Evolutionary conservation across 1,284 basidiomycete species (phyloP), one percentile per base, ranked within the genome.

Genomic region (Leccinum colubrinum): DNA sequence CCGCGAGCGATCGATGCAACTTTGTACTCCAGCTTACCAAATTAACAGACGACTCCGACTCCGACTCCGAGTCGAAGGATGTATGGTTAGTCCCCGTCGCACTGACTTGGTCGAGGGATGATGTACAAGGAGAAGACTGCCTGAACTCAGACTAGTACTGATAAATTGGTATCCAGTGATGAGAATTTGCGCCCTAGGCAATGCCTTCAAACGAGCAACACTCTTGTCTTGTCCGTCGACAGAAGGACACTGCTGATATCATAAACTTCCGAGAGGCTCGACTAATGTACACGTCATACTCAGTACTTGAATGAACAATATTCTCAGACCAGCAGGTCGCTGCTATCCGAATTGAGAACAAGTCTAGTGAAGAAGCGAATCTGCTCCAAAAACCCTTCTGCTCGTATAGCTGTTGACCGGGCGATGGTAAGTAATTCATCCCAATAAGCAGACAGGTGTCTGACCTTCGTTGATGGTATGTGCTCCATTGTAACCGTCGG

Each of bases 1-100:
- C 30, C 30, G 30, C 9, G 30, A 33, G 30, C 3, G 30, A 33
- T 33, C 30, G 8, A 33, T 30, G 90, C 90, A 43, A 92, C 80
- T 50, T 80, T 82, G 68, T 90, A 92, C 1, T 0, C 89, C 46
- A 82, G 75, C 68, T 84, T 83, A 4, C 86, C 80, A 65, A 90
- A n/a, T n/a, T n/a, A n/a, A 90, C 14, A 86, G 65, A 53, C 85
- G 86, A 20, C 88, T 90, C 27, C 27, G 86, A 20, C 88, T 90
- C 27, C 27, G 25, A 27, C 25, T 90, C 30, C 30, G 30, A 33
- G 33, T 33, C 61, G 15, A 59, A 25, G 25, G 37, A 6, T 27
- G 30, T 33, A 33, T 33, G 11, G 22, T 69, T 35, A 64, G 41
- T 55, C 60, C 60, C 61, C 55, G 14, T 25, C 35, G 25, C 2